A percentile compares a stretch with the other conserved stretches of the same genome.
Conservation (phyloP, 176 grass and related monocot species). For the Raddia guianensis region DNA sequence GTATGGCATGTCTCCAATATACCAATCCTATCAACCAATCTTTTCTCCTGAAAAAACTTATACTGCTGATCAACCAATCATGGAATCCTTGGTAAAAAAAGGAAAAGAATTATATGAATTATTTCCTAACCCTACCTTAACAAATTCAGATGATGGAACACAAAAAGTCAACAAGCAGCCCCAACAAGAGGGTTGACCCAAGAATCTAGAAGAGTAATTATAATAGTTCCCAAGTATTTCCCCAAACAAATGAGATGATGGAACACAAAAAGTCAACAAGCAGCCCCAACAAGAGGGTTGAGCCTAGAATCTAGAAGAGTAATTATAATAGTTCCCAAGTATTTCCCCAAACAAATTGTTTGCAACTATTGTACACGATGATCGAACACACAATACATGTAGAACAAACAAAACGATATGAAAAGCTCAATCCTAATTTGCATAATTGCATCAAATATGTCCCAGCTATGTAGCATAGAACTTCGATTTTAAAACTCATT, state of each 20-base stretch:
- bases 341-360: background rate
- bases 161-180: slow-evolving; percentile 4
- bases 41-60: background rate
- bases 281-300: background rate
- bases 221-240: background rate
- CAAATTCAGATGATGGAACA: background rate
- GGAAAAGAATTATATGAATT: background rate
- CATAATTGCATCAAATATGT: background rate
- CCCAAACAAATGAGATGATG: background rate
- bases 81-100: background rate
- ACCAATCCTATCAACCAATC: background rate
- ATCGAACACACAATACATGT: slow-evolving; percentile 14
- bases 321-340: background rate
- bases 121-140: background rate
- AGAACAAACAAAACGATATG: background rate
- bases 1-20: background rate
- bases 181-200: background rate
- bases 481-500: background rate
- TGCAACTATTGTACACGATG: background rate
- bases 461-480: background rate
- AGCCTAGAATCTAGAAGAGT: background rate
- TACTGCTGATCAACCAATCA: background rate
- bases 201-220: background rate
- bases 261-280: slow-evolving; percentile 7
- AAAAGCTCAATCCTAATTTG: background rate